Base-by-base conservation (phyloP, 2,329 filamentous ascomycete genomes). In the Fusarium pininemorale region DNA sequence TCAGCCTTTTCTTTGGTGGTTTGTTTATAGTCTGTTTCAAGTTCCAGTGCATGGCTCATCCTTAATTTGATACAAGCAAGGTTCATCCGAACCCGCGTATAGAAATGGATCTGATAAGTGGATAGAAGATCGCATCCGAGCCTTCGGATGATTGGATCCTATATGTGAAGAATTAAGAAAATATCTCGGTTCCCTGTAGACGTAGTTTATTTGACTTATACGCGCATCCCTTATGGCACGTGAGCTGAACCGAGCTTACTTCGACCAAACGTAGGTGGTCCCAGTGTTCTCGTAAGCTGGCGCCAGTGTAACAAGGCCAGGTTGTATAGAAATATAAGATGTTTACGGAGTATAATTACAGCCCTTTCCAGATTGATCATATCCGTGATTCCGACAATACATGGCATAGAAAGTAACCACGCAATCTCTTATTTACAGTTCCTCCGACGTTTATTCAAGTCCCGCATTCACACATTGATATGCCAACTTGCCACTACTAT, bases 61-160 rank as follows among this genome's bases (percentile, higher is more conserved):
- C 65, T 70, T 70, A 58, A 64, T 64, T 30, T 69, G 57, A 55
- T n/a, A 18, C 53, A 8, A 11, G 26, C 57, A 58, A 35, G 67
- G 44, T 16, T 45, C 15, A 35, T 9, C 42, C 30, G 42, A 59
- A 59, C 6, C 32, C 56, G 26, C 44, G 28, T 4, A 51, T 51
- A 30, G 24, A 24, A 30, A 45, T 7, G 38, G 18, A 55, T 10
- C 20, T n/a, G 10, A 55, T 55, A n/a, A 41, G 51, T 55, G 51
- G 20, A 39, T n/a, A 44, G 20, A 32, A 30, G 6, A 30, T 24
- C 15, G 15, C 8, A 3, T 3, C 54, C 38, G 28, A 44, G 1
- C 12, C 22, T 56, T 32, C 6, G 37, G 38, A 6, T 0, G 0
- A 7, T 18, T 18, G 0, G 3, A 10, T 32, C 47, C 47, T 51